These are phyloP conservation scores for Malassezia cuniculi DNA, from an alignment of 1,284 basidiomycete genomes.

Conservation along the genomic window DNA sequence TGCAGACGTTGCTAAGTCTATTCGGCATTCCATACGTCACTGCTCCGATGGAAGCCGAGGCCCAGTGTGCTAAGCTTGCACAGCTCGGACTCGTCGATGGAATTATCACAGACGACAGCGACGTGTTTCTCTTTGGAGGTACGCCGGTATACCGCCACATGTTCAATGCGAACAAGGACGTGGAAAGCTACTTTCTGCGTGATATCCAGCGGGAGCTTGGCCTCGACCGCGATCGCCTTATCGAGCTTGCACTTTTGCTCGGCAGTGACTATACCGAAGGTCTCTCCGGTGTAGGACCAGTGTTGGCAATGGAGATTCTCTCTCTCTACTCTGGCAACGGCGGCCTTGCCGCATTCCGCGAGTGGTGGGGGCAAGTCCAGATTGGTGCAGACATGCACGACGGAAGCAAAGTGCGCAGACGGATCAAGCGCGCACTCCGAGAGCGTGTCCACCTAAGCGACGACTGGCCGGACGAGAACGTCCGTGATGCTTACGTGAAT, in stretches of 20 bases:
- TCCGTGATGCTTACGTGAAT: constrained; percentile 75
- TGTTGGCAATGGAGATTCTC: constrained; percentile 73
- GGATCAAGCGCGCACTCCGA: constrained; percentile 38
- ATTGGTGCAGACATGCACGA: constrained; percentile 62
- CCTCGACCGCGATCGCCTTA: constrained; percentile 70
- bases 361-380: constrained; percentile 95
- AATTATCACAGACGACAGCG: constrained; percentile 96
- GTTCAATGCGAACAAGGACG: constrained; percentile 98
- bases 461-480: constrained; percentile 79
- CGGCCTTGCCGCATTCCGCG: constrained; percentile 70
- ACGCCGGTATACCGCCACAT: constrained; percentile 91
- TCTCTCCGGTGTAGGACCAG: constrained; percentile 82
- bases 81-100: constrained; percentile 78
- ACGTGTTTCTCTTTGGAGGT: constrained; percentile 95
- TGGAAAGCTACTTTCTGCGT: constrained; percentile 77
- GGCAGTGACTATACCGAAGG: constrained; percentile 98
- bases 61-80: constrained; percentile 88
- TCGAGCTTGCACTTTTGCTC: constrained; percentile 78
- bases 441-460: constrained; percentile 59
- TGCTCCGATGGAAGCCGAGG: constrained; percentile 96
- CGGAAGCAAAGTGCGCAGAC: constrained; percentile 47
- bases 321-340: constrained; percentile 48
- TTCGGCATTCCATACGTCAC: constrained; percentile 98
- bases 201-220: constrained; percentile 82
- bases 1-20: constrained; percentile 68